Base-by-base conservation (phyloP, 192 early-diverging fungal genomes). In the Coemansia sp. region DNA sequence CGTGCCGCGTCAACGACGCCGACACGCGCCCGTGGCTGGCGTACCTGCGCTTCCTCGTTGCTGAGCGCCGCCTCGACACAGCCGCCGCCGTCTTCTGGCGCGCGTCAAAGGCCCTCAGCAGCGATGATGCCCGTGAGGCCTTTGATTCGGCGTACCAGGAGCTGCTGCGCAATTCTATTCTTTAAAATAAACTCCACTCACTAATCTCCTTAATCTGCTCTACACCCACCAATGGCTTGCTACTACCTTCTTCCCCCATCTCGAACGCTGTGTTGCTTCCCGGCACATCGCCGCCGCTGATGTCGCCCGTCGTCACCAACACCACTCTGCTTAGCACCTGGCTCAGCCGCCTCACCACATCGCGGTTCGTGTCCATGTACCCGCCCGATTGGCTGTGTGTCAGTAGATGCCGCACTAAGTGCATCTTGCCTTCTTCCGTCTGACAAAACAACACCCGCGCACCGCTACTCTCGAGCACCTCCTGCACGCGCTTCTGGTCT, bases 391-490 rank as follows among this genome's bases (percentile, higher is more conserved):
- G 19, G 19, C 5, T 37, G 19, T 62, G 45, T 7, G 79, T 71
- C 39, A 77, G 63, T 31, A 82, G 46, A 13, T 82, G 79, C 2
- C 79, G 67, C 14, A 60, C 79, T 10, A 82, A 11, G 21, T 82
- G 79, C 33, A 64, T 29, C 34, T 77, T 77, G 34, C 79, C 79
- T 51, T 82, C 79, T 33, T 81, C 79, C 0, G 79, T 73, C 68
- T 81, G 70, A 41, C 79, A 76, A 41, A 81, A 76, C 48, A 81
- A 31, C 14, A 80, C 53, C 27, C 24, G 27, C 1, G 2, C 50
- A 27, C 21, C 27, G 9, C 6, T 53, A 14, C 36, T 31, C 37
- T 70, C 64, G 27, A 76, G 53, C 2, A 19, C 34, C 11, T 54
- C 29, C 16, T 51, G 3, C 1, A 69, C 50, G 2, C 39, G 31